Evolutionary conservation across 83 land plant species (phyloP), one percentile per base, ranked within the genome.

Genomic region (Larix sibirica): DNA sequence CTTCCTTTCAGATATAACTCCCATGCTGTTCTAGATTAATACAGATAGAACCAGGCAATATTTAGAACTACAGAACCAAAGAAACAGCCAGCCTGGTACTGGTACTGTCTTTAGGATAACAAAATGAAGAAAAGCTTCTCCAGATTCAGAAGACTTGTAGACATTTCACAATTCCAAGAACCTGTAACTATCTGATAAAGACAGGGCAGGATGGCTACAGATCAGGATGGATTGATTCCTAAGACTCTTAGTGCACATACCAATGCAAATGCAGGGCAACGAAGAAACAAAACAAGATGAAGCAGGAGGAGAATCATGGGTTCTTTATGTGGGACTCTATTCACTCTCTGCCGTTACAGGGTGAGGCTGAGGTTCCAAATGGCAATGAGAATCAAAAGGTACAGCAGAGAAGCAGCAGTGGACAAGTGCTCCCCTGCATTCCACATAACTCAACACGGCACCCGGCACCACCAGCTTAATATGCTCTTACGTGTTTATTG

Each of bases 371-470:
- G 50, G 8, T 44, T 44, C 24, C 77, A 73, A n/a, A 20, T 73
- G 77, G 77, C 77, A 3, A 20, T 42, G 36, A 17, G 77, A 73
- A 73, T 40, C 77, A n/a, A 73, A 42, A 44, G 54, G 36, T 33
- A 21, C 67, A 24, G 23, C 56, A 73, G 77, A 42, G 21, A 56
- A 73, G 77, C 56, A 73, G 77, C 9, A n/a, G 2, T 73, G 77
- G 77, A 73, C 77, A 73, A 21, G 77, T 73, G 56, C 50, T n/a
- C 77, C 0, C 0, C 0, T 26, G 2, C 56, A 44, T 73, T 47
- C 77, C 77, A 73, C 77, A 73, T 42, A 73, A 64, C 77, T 54
- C 77, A 73, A 42, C 77, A 73, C 28, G 28, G 28, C 28, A 28
- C 28, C 28, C 44, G 56, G 26, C 77, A 73, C 44, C 26, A 73